These are phyloP conservation scores for Aspergillus panamensis DNA, from an alignment of 495 filamentous ascomycete species.

Conservation along the genomic window DNA sequence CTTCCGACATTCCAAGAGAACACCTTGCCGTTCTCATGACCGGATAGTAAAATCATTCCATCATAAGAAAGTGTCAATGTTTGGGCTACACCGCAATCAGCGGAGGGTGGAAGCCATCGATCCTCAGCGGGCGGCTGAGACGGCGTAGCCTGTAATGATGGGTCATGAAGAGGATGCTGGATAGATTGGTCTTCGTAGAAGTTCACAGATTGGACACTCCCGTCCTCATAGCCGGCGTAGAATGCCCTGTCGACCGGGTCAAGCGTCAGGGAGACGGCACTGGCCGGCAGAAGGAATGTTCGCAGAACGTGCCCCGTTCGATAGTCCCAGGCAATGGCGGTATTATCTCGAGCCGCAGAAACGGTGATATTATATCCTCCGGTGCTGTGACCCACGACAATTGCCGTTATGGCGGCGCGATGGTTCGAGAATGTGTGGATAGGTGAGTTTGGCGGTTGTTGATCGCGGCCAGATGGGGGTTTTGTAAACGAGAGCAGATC, in stretches of 20 bases:
- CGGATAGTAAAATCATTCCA: slow-evolving; percentile 73
- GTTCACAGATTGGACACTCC: slow-evolving; percentile 75
- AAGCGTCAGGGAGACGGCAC: slow-evolving; percentile 66
- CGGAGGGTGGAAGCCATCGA: slow-evolving; percentile 59
- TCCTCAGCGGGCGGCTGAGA: slow-evolving; percentile 52
- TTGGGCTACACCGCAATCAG: slow-evolving; percentile 57
- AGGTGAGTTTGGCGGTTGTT: slow-evolving; percentile 47
- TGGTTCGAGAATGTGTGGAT: slow-evolving; percentile 73
- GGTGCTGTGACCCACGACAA: slow-evolving; percentile 63
- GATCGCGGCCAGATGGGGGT: slow-evolving; percentile 32
- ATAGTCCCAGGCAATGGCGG: slow-evolving; percentile 86
- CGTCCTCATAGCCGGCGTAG: slow-evolving; percentile 80
- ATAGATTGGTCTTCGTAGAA: slow-evolving; percentile 59
- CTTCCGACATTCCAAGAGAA: slow-evolving; percentile 73
- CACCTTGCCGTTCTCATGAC: slow-evolving; percentile 78
- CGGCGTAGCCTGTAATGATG: slow-evolving; percentile 51
- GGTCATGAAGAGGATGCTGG: slow-evolving; percentile 53
- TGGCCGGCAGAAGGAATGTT: slow-evolving; percentile 72
- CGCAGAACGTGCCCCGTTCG: slow-evolving; percentile 68
- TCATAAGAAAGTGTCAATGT: slow-evolving; percentile 73
- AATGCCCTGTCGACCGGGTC: slow-evolving; percentile 82
- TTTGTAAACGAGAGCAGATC: slow-evolving; percentile 65
- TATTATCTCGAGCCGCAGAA: slow-evolving; percentile 75
- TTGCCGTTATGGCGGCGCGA: slow-evolving; percentile 69
- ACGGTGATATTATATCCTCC: slow-evolving; percentile 71